Percentiles rank a stretch among this genome's conserved stretches.
Evolutionary conservation across 306 rosid species (phyloP).

Genomic region (Senna tora): DNA sequence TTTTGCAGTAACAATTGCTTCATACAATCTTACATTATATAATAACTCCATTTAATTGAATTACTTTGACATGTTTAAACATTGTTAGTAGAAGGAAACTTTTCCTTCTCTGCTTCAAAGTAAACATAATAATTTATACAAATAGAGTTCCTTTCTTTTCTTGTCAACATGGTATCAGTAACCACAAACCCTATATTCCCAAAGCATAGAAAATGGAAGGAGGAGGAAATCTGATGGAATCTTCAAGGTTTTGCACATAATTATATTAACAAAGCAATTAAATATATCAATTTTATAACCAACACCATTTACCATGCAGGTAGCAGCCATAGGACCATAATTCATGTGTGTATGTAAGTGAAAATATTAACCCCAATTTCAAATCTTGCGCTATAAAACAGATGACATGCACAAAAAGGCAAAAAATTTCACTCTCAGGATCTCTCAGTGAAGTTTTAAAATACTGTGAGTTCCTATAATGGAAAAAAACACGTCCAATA

Average conservation of each 20-base stretch:
- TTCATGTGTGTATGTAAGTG: neutral
- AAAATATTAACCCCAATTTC: conserved; percentile 1
- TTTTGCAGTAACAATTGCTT: neutral
- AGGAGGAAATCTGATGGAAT: neutral
- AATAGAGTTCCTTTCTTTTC: neutral
- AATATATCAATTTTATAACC: neutral
- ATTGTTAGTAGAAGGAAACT: neutral
- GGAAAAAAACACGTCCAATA: neutral
- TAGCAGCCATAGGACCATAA: neutral
- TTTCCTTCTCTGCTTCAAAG: neutral
- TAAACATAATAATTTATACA: neutral
- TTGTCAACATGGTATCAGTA: neutral
- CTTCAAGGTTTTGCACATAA: neutral
- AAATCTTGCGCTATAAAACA: neutral
- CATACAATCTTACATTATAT: neutral
- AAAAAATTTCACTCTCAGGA: neutral
- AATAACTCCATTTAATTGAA: neutral
- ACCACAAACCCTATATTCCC: neutral
- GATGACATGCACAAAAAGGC: neutral
- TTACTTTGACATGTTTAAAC: neutral
- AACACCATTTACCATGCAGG: neutral
- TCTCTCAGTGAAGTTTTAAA: neutral
- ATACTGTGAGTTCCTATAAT: neutral
- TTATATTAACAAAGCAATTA: neutral
- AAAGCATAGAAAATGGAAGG: neutral